Conservation (phyloP, 2,329 filamentous ascomycete species). For the Cordyceps javanica region DNA sequence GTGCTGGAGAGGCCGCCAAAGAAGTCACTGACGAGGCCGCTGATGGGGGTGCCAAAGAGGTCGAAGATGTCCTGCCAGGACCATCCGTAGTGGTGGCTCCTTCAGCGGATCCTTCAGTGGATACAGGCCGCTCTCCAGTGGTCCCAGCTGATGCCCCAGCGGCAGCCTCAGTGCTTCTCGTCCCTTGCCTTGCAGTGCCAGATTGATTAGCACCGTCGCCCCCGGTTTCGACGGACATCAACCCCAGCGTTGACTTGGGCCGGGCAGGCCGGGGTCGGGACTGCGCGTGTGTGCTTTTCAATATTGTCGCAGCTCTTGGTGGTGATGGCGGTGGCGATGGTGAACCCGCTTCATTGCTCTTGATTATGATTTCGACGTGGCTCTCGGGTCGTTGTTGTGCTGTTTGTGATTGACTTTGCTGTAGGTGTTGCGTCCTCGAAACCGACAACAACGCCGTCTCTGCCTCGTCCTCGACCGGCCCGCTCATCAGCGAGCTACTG, state of each 20-base stretch:
- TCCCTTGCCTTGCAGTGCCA: not conserved
- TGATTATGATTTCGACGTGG: not conserved
- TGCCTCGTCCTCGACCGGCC: conserved; percentile 7
- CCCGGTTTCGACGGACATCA: not conserved
- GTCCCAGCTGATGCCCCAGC: not conserved
- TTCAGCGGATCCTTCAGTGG: not conserved
- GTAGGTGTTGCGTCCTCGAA: not conserved
- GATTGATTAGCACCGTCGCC: not conserved
- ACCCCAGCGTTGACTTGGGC: not conserved
- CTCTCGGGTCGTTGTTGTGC: not conserved
- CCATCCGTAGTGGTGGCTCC: not conserved
- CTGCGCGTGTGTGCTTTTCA: not conserved
- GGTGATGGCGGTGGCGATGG: not conserved
- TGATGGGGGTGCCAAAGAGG: not conserved
- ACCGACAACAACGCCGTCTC: conserved; percentile 6
- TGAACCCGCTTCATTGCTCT: not conserved
- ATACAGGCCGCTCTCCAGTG: not conserved
- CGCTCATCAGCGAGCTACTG: conserved; percentile 11
- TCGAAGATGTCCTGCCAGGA: not conserved
- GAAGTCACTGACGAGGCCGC: not conserved
- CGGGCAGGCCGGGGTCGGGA: not conserved
- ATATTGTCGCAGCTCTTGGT: not conserved
- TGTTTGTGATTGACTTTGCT: not conserved
- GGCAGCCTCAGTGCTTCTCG: not conserved
- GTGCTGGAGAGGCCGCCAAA: not conserved